Evolutionary conservation across 129 eudicot genomes (phyloP).

Genomic region (Escallonia herrerae): DNA sequence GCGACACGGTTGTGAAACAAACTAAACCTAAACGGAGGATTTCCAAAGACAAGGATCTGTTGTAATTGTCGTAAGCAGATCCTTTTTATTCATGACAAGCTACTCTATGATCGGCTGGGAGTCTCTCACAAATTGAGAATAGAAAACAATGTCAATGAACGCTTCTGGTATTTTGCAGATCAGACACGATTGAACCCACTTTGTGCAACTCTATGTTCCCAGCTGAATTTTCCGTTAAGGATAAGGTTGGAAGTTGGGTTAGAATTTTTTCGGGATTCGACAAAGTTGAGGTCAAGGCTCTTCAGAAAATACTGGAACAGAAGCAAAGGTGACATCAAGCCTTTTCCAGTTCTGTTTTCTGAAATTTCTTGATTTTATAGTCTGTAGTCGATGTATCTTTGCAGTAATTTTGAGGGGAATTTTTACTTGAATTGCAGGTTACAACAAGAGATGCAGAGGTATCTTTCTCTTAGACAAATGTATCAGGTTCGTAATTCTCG

Average conservation of each 20-base stretch:
- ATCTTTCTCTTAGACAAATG: constrained; percentile 65
- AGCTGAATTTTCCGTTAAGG: constrained; percentile 52
- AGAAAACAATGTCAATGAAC: neutral
- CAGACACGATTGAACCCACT: constrained; percentile 61
- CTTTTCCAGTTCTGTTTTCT: no score
- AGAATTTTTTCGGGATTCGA: constrained; percentile 65
- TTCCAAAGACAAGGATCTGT: neutral
- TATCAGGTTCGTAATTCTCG: constrained; percentile 51
- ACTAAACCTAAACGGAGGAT: neutral
- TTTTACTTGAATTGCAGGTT: constrained; percentile 53
- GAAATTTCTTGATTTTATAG: no score
- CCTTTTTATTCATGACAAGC: neutral
- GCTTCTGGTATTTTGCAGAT: constrained; percentile 42
- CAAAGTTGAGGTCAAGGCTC: constrained; percentile 80
- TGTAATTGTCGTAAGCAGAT: neutral
- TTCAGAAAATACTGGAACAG: constrained; percentile 82
- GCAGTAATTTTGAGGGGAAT: constrained; percentile 21
- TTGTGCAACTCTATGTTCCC: constrained; percentile 71
- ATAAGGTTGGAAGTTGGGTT: constrained; percentile 74
- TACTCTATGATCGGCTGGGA: neutral
- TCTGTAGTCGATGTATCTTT: constrained; percentile 10
- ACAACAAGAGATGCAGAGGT: constrained; percentile 80
- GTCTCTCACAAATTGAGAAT: neutral
- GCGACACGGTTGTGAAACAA: neutral
- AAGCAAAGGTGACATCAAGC: constrained; percentile 61